Evolutionary conservation across 331 rosid species (phyloP).

Genomic region (Prunus yedoensis): DNA sequence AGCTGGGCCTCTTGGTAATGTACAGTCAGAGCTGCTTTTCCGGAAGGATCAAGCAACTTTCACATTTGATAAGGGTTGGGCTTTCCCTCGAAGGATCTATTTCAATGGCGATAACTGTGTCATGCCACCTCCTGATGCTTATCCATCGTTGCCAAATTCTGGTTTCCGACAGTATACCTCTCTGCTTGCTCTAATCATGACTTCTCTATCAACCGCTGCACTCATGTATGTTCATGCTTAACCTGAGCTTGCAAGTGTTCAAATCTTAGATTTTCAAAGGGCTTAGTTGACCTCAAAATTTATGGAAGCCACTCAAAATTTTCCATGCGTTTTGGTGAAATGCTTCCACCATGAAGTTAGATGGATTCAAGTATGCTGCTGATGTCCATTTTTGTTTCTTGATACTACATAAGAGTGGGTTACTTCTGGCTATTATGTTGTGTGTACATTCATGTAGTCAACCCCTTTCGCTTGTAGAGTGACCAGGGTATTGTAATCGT

Average conservation of each 20-base stretch:
- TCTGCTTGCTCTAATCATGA: conserved; percentile 39
- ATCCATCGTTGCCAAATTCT: conserved; percentile 73
- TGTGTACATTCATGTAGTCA: conserved; percentile 8
- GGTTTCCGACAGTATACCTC: conserved; percentile 41
- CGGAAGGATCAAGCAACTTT: conserved; percentile 62
- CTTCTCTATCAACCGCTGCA: conserved; percentile 40
- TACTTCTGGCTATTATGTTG: conserved; percentile 15
- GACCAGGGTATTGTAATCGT: conserved; percentile 16
- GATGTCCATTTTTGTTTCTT: conserved; percentile 1
- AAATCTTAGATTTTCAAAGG: conserved; percentile 9
- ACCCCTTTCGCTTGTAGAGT: conserved; percentile 16
- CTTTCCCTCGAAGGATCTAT: conserved; percentile 83
- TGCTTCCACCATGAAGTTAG: conserved; percentile 18
- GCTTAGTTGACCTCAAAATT: not conserved
- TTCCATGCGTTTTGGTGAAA: conserved; percentile 22
- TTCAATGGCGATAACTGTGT: conserved; percentile 92
- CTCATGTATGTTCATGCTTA: conserved; percentile 31
- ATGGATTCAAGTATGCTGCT: conserved; percentile 6
- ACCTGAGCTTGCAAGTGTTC: not conserved
- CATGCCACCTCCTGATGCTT: conserved; percentile 93
- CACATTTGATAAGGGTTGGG: conserved; percentile 92
- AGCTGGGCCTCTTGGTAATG: conserved; percentile 80
- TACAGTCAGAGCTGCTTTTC: conserved; percentile 83
- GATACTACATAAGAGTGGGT: conserved; percentile 14
- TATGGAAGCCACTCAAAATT: conserved; percentile 10